A percentile compares a stretch with the other conserved stretches of the same genome.
Evolutionary conservation across 352 stramenopile genomes (phyloP).

Genomic region (Elongisporangium prolatum): DNA sequence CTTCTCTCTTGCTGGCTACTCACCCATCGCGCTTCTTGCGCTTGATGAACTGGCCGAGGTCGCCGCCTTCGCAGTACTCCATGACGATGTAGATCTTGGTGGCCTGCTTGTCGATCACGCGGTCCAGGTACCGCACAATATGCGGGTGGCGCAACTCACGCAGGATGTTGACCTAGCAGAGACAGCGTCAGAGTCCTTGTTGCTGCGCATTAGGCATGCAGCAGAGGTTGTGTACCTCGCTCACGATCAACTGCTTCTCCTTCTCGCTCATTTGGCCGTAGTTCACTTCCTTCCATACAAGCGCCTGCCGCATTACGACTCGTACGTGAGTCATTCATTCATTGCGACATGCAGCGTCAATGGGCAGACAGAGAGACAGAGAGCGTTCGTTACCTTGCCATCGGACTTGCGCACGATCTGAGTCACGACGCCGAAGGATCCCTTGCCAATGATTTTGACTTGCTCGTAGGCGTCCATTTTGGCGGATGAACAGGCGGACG

Average conservation of each 20-base stretch:
- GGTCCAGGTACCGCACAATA: constrained; percentile 92
- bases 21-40: constrained; percentile 86
- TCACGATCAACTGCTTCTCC: constrained; percentile 93
- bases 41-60: constrained; percentile 89
- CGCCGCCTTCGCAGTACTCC: constrained; percentile 91
- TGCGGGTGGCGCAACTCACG: constrained; percentile 90
- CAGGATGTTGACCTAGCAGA: constrained; percentile 87
- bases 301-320: constrained; percentile 37
- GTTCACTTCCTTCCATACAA: constrained; percentile 93
- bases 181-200: neutral
- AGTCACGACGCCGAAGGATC: constrained; percentile 89
- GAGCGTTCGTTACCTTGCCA: constrained; percentile 43
- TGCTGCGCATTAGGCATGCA: no score
- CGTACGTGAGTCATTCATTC: neutral
- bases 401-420: constrained; percentile 88
- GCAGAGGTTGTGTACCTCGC: constrained; percentile 79
- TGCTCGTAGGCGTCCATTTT: constrained; percentile 87
- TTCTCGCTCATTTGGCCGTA: constrained; percentile 92
- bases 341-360: neutral
- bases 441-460: constrained; percentile 87
- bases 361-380: constrained; percentile 13
- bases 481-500: neutral
- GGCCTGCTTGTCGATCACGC: constrained; percentile 90
- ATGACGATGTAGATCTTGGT: constrained; percentile 95
- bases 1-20: constrained; percentile 4